Evolutionary conservation across 2,329 filamentous ascomycete genomes (phyloP).

Genomic region (Penicillium freii): DNA sequence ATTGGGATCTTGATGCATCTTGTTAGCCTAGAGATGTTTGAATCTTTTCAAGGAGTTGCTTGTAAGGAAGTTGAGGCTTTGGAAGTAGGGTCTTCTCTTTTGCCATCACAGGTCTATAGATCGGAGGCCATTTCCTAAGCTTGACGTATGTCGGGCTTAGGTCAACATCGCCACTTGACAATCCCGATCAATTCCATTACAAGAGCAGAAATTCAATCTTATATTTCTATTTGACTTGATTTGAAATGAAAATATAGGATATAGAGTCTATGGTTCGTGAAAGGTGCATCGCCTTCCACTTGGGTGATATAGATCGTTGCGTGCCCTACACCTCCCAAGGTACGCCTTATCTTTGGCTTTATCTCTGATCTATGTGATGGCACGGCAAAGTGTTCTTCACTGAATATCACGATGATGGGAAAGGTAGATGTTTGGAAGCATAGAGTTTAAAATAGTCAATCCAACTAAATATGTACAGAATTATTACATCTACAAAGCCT

Average conservation of each 20-base stretch:
- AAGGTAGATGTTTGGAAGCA: background rate
- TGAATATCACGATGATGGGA: background rate
- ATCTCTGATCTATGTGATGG: background rate
- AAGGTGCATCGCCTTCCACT: background rate
- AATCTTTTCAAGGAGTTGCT: background rate
- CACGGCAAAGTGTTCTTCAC: background rate
- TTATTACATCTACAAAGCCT: conserved; percentile 11
- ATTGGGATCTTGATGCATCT: conserved; percentile 3
- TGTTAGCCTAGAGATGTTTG: background rate
- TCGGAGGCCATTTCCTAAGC: conserved; percentile 15
- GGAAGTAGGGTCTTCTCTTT: background rate
- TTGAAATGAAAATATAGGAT: background rate
- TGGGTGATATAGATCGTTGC: background rate
- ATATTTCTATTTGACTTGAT: background rate
- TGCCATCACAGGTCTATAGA: conserved; percentile 9
- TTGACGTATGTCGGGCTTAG: conserved; percentile 24
- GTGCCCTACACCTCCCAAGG: background rate
- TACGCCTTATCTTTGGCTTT: background rate
- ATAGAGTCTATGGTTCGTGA: background rate
- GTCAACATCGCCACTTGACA: conserved; percentile 18
- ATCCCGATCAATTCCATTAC: conserved; percentile 5
- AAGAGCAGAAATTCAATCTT: background rate
- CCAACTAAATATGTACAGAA: conserved; percentile 5
- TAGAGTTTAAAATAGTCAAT: background rate
- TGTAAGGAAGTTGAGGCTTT: background rate